A percentile compares a stretch with the other conserved stretches of the same genome.
Evolutionary conservation across 108 stramenopile species (phyloP).

Genomic region (Ochromonas danica): DNA sequence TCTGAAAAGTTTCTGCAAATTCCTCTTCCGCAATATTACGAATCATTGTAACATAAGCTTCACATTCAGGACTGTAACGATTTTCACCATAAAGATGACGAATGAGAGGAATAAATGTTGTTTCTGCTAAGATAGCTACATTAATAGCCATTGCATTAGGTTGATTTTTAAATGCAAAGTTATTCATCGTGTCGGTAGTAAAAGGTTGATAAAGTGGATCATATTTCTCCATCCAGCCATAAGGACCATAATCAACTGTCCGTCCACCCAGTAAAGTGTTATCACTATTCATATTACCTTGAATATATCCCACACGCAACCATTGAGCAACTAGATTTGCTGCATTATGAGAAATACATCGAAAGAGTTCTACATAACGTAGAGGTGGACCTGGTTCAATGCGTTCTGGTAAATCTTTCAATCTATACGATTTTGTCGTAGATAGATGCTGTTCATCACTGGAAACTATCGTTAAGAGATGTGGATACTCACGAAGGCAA

Average conservation of each 20-base stretch:
- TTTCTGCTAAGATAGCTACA: conserved; percentile 66
- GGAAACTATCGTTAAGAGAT: no score
- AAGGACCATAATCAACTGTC: conserved; percentile 94
- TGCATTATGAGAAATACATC: neutral
- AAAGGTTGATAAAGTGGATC: conserved; percentile 64
- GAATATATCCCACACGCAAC: conserved; percentile 89
- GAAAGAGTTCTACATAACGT: neutral
- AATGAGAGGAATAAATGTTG: conserved; percentile 29
- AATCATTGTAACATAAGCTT: conserved; percentile 57
- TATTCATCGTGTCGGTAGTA: conserved; percentile 68
- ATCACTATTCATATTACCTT: conserved; percentile 92
- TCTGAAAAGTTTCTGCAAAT: neutral
- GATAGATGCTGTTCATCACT: neutral
- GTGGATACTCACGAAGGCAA: conserved; percentile 27
- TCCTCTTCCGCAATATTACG: conserved; percentile 38
- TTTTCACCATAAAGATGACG: conserved; percentile 69
- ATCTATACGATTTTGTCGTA: neutral
- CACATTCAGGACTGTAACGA: conserved; percentile 34
- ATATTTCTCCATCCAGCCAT: conserved; percentile 79
- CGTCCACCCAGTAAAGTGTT: conserved; percentile 74
- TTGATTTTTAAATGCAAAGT: conserved; percentile 87
- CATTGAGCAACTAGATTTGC: conserved; percentile 67
- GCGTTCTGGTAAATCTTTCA: neutral
- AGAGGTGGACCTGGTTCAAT: neutral
- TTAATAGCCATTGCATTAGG: conserved; percentile 75